phyloP scores from a whole-genome alignment of 2,329 filamentous ascomycete species.

The Exophiala bonariae region DNA sequence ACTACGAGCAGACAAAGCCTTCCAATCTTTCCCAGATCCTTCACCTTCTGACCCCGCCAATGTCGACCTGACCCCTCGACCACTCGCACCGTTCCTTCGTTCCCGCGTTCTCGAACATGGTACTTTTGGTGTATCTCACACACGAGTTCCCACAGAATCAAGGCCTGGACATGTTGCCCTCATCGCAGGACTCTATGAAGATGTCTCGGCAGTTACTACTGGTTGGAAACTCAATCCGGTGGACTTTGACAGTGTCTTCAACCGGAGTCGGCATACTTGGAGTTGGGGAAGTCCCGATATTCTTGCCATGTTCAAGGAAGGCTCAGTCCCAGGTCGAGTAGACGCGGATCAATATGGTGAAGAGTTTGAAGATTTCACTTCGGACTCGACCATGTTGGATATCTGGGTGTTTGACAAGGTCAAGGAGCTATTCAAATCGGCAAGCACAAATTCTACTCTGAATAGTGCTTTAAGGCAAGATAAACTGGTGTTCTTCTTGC shows the following conservation, averaged over 20 bases:
- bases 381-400: conserved; percentile 78
- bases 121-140: conserved; percentile 97
- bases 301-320: conserved; percentile 91
- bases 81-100: conserved; percentile 86
- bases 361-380: conserved; percentile 87
- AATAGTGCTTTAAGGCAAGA: conserved; percentile 73
- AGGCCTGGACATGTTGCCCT: conserved; percentile 94
- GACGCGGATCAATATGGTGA: conserved; percentile 82
- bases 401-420: conserved; percentile 96
- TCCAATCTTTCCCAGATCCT: conserved; percentile 88
- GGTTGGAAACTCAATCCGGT: conserved; percentile 99
- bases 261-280: conserved; percentile 94
- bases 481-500: conserved; percentile 91
- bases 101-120: conserved; percentile 85
- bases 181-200: conserved; percentile 94
- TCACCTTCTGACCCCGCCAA: conserved; percentile 59
- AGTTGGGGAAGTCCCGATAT: conserved; percentile 99
- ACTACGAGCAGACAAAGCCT: conserved; percentile 94
- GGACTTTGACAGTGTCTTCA: conserved; percentile 98
- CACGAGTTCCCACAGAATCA: conserved; percentile 93
- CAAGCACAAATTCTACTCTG: conserved; percentile 74
- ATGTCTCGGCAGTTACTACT: conserved; percentile 94
- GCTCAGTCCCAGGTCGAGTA: conserved; percentile 82
- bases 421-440: conserved; percentile 79
- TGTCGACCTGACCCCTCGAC: conserved; percentile 68